These are phyloP conservation scores for Sungouiella thailandica DNA, from an alignment of 805 yeast species.

Conservation along the genomic window DNA sequence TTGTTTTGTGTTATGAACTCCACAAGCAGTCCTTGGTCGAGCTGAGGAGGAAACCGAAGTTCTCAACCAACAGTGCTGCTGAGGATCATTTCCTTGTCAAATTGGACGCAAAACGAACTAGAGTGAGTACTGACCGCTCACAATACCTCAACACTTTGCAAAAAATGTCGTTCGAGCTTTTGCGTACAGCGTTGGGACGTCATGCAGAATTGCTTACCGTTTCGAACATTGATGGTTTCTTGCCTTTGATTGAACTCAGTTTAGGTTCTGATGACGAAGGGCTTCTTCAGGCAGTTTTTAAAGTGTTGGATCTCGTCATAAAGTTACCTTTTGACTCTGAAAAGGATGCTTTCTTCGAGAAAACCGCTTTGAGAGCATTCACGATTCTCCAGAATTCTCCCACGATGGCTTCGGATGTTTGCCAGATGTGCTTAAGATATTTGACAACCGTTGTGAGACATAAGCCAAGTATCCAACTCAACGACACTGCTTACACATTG, in stretches of 20 bases:
- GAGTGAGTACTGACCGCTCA: slow-evolving; percentile 51
- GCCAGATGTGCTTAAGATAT: slow-evolving; percentile 74
- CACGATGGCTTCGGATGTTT: slow-evolving; percentile 68
- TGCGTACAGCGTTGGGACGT: slow-evolving; percentile 65
- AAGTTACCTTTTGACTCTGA: slow-evolving; percentile 59
- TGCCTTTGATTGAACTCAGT: slow-evolving; percentile 64
- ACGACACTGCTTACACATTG: slow-evolving; percentile 68
- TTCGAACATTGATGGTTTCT: slow-evolving; percentile 61
- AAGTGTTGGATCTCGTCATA: slow-evolving; percentile 54
- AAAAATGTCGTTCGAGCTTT: slow-evolving; percentile 69
- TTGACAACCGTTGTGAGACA: slow-evolving; percentile 69
- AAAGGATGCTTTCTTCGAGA: slow-evolving; percentile 46
- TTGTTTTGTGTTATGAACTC: slow-evolving; percentile 71
- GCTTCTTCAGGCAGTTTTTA: slow-evolving; percentile 64
- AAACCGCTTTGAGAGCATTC: slow-evolving; percentile 56
- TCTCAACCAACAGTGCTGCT: slow-evolving; percentile 19
- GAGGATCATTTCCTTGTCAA: slow-evolving; percentile 74
- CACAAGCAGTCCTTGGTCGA: slow-evolving; percentile 43
- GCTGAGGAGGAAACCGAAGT: slow-evolving; percentile 17
- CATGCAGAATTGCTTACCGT: slow-evolving; percentile 56
- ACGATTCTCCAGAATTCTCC: slow-evolving; percentile 71
- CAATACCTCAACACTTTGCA: slow-evolving; percentile 60
- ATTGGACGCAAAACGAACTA: slow-evolving; percentile 53
- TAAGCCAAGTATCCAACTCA: slow-evolving; percentile 58
- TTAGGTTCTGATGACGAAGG: slow-evolving; percentile 68